These are phyloP conservation scores for Eucalyptus dawsonii DNA, from an alignment of 345 rosid genomes.

Conservation along the genomic window DNA sequence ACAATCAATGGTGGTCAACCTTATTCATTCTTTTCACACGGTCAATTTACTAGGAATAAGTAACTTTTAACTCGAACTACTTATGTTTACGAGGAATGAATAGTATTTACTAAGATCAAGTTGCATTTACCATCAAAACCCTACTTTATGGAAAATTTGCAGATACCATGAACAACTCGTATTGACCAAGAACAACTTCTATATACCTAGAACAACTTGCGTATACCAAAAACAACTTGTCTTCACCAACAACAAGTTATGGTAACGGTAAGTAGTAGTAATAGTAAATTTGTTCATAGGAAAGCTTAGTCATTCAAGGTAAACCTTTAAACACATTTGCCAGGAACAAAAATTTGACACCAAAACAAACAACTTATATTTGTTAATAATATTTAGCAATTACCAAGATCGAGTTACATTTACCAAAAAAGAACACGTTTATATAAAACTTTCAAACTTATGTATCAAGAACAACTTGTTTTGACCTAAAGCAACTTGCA, in stretches of 20 bases:
- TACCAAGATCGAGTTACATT: background rate
- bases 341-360: background rate
- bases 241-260: background rate
- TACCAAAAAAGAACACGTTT: background rate
- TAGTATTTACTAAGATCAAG: background rate
- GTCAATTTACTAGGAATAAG: background rate
- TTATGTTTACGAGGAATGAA: background rate
- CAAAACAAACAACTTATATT: background rate
- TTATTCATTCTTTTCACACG: background rate
- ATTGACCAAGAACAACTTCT: background rate
- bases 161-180: background rate
- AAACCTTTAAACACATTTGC: no score
- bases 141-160: background rate
- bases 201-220: background rate
- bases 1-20: background rate
- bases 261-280: no score
- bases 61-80: background rate
- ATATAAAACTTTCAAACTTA: background rate
- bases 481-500: background rate
- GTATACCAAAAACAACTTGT: background rate
- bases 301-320: no score
- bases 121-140: background rate
- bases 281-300: no score
- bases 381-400: background rate
- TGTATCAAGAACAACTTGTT: background rate